Evolutionary conservation across 2,329 filamentous ascomycete species (phyloP), one percentile per base, ranked within the genome.

Genomic region (Hypoxylon sp.): DNA sequence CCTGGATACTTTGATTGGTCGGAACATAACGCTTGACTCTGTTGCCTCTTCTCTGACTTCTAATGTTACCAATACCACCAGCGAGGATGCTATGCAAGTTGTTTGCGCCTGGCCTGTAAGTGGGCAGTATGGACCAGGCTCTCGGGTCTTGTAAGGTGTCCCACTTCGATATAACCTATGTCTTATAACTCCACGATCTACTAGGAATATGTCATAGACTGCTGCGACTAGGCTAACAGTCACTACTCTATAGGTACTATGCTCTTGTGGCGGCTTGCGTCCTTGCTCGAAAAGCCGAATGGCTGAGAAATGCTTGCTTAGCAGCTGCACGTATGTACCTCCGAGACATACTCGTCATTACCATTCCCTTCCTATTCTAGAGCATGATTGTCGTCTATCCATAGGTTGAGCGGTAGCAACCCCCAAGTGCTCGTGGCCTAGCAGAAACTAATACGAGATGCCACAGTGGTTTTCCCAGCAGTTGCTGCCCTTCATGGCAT

Each of bases 401-500:
- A 51, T 14, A 48, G 0, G 24, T 52, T 9, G 8, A 51, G 19
- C 10, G n/a, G 11, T 44, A 37, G 13, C 33, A 61, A 24, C 42
- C 39, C n/a, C 13, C 8, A 35, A 59, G 13, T 29, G 31, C 31
- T 19, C 22, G 42, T 31, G 33, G 22, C 6, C 35, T 44, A 13
- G 37, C 6, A 56, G 3, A 17, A 14, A 54, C 65, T 70, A 65
- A 70, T 14, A 46, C 0, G 5, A 35, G 3, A 52, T 42, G 17
- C 13, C 26, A 11, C 14, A 70, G 68, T 90, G 71, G 80, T 91
- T 37, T 82, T 92, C 47, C 90, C 90, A 0, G 87, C 88, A 9
- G 85, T 91, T 4, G 88, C 89, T 33, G 87, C 90, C 6, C 74
- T 91, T 3, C 90, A 92, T 68, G 87, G 82, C 29, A 87, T 92